Percentiles rank a stretch among this genome's conserved stretches.
Conservation (phyloP, 768 basidiomycete species). For the Mrakia hoshinonis region DNA sequence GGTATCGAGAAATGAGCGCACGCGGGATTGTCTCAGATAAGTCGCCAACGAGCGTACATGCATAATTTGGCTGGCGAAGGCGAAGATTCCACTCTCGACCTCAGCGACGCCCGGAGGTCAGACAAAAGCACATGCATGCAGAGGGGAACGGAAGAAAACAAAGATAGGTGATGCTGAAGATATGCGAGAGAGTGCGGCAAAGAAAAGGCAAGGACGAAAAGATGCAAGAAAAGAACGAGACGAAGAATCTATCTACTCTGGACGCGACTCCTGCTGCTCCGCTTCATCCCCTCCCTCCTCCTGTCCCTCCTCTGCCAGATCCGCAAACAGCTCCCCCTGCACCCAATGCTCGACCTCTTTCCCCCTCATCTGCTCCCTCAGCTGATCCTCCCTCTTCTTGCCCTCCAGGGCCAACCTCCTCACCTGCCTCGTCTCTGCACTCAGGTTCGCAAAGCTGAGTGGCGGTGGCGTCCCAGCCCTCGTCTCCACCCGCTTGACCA, state of each 20-base stretch:
- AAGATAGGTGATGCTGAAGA: background rate
- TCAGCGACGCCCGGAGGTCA: too few species aligned
- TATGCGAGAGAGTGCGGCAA: background rate
- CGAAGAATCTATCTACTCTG: background rate
- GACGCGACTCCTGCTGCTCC: too few species aligned
- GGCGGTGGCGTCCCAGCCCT: background rate
- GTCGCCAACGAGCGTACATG: too few species aligned
- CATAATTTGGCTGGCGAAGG: too few species aligned
- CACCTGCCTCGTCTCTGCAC: background rate
- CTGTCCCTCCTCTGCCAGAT: background rate
- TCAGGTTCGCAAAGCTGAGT: background rate
- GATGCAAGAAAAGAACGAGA: background rate
- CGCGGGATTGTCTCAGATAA: too few species aligned
- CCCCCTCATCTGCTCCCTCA: background rate
- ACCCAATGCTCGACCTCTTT: constrained; percentile 3
- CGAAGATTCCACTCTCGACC: too few species aligned
- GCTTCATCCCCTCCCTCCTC: background rate
- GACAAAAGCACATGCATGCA: background rate
- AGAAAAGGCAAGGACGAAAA: too few species aligned
- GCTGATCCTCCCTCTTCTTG: background rate
- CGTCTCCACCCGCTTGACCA: background rate
- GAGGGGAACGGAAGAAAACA: background rate
- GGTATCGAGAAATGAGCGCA: too few species aligned
- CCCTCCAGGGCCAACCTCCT: background rate
- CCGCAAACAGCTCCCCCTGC: constrained; percentile 8